Evolutionary conservation across 2,329 filamentous ascomycete genomes (phyloP).

Genomic region (Tolypocladium paradoxum): DNA sequence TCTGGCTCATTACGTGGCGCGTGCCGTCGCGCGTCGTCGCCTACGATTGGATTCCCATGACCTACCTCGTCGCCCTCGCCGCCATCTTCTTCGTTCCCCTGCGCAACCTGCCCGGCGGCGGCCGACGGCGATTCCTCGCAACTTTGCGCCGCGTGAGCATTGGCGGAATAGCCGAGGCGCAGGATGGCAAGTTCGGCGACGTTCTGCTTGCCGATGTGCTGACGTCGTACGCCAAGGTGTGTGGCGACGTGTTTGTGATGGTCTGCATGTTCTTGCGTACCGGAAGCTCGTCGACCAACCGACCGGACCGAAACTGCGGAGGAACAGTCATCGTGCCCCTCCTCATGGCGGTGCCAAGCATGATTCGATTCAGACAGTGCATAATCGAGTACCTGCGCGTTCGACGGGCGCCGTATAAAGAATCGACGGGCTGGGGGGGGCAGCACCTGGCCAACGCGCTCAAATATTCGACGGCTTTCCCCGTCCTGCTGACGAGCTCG

Average conservation of each 20-base stretch:
- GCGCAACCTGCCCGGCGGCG: constrained; percentile 54
- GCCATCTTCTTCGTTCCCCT: constrained; percentile 64
- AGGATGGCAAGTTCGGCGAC: constrained; percentile 91
- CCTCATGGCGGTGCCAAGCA: constrained; percentile 70
- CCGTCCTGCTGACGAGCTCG: constrained; percentile 73
- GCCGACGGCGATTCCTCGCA: constrained; percentile 63
- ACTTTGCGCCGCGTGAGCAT: constrained; percentile 70
- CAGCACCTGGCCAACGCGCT: constrained; percentile 87
- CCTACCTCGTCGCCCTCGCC: constrained; percentile 64
- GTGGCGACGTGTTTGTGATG: constrained; percentile 80
- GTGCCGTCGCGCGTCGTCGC: constrained; percentile 57
- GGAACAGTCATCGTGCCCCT: constrained; percentile 71
- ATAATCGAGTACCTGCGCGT: constrained; percentile 78
- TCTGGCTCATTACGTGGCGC: constrained; percentile 73
- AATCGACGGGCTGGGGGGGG: constrained; percentile 59
- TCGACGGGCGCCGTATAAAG: constrained; percentile 42
- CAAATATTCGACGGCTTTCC: constrained; percentile 92
- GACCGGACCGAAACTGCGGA: constrained; percentile 73
- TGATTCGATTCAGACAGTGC: constrained; percentile 86
- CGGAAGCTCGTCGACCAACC: constrained; percentile 62
- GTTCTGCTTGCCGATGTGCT: constrained; percentile 87
- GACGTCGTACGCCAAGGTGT: constrained; percentile 87
- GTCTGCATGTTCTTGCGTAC: constrained; percentile 81
- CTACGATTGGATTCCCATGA: constrained; percentile 79
- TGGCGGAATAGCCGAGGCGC: constrained; percentile 74